These are phyloP conservation scores for Fistulifera solaris DNA, from an alignment of 108 stramenopile genomes.

Conservation along the genomic window DNA sequence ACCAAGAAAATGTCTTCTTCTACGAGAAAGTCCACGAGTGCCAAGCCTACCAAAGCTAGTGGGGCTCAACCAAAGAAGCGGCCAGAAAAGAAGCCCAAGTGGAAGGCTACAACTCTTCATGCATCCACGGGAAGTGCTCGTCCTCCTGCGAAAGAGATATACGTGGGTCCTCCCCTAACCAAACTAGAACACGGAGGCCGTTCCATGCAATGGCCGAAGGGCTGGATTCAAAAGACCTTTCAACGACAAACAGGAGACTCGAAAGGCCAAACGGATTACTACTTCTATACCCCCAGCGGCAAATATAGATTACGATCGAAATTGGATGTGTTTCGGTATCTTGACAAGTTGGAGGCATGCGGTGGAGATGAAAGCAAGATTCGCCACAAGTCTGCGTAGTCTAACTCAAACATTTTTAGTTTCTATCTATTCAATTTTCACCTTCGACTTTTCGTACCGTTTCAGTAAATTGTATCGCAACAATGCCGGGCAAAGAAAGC, in stretches of 20 bases:
- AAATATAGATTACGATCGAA: conserved; percentile 29
- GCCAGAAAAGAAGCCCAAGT: neutral
- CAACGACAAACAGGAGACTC: conserved; percentile 28
- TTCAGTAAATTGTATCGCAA: conserved; percentile 45
- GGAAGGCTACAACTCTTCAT: neutral
- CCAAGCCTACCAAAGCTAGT: neutral
- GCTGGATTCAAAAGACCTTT: conserved; percentile 33
- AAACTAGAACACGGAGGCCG: neutral
- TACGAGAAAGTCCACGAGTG: neutral
- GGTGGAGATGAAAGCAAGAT: no score
- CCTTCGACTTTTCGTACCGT: conserved; percentile 54
- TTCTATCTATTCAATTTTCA: conserved; percentile 14
- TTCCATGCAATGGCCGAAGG: conserved; percentile 23
- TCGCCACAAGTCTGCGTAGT: no score
- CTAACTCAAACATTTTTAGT: neutral
- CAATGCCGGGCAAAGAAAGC: conserved; percentile 52
- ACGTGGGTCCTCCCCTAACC: neutral
- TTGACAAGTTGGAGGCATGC: neutral
- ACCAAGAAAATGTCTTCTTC: no score
- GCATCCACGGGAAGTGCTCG: neutral
- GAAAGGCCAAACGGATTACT: conserved; percentile 29
- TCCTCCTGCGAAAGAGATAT: conserved; percentile 3
- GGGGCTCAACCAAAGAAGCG: neutral
- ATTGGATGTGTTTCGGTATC: conserved; percentile 18
- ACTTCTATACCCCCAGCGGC: conserved; percentile 40